A percentile compares a stretch with the other conserved stretches of the same genome.
These are phyloP conservation scores for Thalassiosira ordinaria DNA, from an alignment of 352 stramenopile species.

Conservation along the genomic window DNA sequence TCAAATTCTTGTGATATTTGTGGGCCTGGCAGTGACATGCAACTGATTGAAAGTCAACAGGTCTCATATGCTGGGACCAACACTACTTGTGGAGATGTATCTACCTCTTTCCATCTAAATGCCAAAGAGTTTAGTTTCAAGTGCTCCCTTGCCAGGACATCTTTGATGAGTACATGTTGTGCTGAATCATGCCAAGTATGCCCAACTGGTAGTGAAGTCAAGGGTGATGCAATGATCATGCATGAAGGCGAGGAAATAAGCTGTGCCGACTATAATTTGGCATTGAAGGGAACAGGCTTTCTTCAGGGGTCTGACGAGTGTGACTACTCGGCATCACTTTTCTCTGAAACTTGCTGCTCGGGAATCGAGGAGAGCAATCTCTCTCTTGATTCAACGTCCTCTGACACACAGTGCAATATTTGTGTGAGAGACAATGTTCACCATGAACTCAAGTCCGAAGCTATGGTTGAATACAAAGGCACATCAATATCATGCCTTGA, in stretches of 20 bases:
- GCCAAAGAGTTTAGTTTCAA: conserved; percentile 51
- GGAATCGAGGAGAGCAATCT: neutral
- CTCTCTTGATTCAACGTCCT: neutral
- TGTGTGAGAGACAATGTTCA: conserved; percentile 39
- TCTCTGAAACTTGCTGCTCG: conserved; percentile 38
- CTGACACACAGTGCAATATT: conserved; percentile 39
- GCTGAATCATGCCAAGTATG: conserved; percentile 49
- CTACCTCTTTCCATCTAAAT: conserved; percentile 29
- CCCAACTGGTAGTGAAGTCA: conserved; percentile 16
- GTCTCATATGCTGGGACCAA: conserved; percentile 41
- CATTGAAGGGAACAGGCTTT: conserved; percentile 19
- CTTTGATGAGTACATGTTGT: conserved; percentile 51
- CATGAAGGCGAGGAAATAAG: conserved; percentile 34
- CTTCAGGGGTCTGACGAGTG: conserved; percentile 33
- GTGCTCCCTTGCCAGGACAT: conserved; percentile 52
- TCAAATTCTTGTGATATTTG: conserved; percentile 45
- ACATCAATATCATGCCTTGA: conserved; percentile 61
- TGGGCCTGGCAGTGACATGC: conserved; percentile 19
- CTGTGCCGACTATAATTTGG: conserved; percentile 31
- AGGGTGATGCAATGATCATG: conserved; percentile 19
- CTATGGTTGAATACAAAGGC: conserved; percentile 58
- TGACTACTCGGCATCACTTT: conserved; percentile 12
- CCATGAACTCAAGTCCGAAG: conserved; percentile 57
- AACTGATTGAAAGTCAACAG: conserved; percentile 33
- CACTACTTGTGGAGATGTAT: conserved; percentile 53